These are phyloP conservation scores for Heliocybe sulcata DNA, from an alignment of 1,284 basidiomycete genomes.

Conservation along the genomic window DNA sequence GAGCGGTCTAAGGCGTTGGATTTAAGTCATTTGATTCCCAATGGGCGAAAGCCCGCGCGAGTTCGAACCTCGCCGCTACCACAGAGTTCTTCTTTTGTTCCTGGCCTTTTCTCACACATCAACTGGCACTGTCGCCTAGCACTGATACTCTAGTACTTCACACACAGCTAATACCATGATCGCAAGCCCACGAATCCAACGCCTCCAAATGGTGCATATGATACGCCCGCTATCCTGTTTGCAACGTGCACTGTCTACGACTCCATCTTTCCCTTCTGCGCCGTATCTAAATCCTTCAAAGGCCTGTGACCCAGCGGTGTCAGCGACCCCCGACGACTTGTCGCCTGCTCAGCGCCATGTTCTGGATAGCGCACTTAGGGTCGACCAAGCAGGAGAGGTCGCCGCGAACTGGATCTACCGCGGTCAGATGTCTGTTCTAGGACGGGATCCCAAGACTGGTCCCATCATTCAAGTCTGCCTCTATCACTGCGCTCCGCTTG, in stretches of 20 bases:
- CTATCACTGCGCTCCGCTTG: not conserved
- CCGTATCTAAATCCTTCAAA: conserved; percentile 28
- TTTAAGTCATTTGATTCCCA: conserved; percentile 71
- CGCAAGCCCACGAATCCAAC: not conserved
- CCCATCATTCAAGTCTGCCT: conserved; percentile 67
- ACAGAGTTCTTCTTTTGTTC: conserved; percentile 17
- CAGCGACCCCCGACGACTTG: conserved; percentile 42
- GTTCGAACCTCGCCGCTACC: conserved; percentile 81
- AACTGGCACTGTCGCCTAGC: no score
- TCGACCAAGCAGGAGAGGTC: conserved; percentile 90
- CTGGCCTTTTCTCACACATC: no score
- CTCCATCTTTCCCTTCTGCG: conserved; percentile 19
- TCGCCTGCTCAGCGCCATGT: conserved; percentile 37
- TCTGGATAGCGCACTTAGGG: conserved; percentile 65
- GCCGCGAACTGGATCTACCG: conserved; percentile 92
- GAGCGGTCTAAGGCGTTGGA: conserved; percentile 83
- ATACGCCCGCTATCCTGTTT: not conserved
- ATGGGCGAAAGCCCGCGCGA: conserved; percentile 72
- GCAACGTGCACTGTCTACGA: not conserved
- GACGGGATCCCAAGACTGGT: conserved; percentile 53
- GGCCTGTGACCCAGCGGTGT: conserved; percentile 27
- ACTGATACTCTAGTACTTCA: no score
- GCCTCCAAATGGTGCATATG: not conserved
- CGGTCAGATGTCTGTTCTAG: conserved; percentile 72
- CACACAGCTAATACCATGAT: no score